These are phyloP conservation scores for Suhomyces atakaporum DNA, from an alignment of 1,139 yeast genomes.

Conservation along the genomic window DNA sequence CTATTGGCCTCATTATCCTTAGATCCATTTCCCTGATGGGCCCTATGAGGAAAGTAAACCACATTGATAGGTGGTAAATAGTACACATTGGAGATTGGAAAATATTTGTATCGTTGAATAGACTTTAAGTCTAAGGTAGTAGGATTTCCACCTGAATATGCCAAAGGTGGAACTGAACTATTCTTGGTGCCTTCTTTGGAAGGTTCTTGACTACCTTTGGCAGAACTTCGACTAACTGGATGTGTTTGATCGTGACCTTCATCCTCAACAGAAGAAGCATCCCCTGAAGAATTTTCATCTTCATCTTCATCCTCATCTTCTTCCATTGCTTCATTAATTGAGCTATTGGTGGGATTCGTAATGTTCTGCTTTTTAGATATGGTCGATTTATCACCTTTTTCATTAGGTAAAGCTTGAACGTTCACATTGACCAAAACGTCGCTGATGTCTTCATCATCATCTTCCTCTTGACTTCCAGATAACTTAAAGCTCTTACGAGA, in stretches of 20 bases:
- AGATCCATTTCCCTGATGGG: conserved; percentile 29
- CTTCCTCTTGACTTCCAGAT: conserved; percentile 7
- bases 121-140: conserved; percentile 16
- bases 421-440: conserved; percentile 4
- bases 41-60: conserved; percentile 61
- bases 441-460: conserved; percentile 12
- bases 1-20: conserved; percentile 8
- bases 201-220: background rate
- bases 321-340: conserved; percentile 4
- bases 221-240: background rate
- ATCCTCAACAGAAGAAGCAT: conserved; percentile 11
- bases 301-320: conserved; percentile 18
- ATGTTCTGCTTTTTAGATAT: no score
- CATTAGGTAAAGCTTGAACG: no score
- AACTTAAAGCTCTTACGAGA: conserved; percentile 18
- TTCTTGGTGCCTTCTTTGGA: conserved; percentile 2
- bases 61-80: conserved; percentile 62
- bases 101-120: conserved; percentile 47
- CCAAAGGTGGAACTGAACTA: conserved; percentile 11
- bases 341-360: no score
- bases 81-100: conserved; percentile 57
- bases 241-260: conserved; percentile 1
- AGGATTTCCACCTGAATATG: conserved; percentile 13
- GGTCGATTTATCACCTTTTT: background rate
- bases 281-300: conserved; percentile 10